phyloP scores from a whole-genome alignment of 352 stramenopile genomes.

The Saprolegnia parasitica region DNA sequence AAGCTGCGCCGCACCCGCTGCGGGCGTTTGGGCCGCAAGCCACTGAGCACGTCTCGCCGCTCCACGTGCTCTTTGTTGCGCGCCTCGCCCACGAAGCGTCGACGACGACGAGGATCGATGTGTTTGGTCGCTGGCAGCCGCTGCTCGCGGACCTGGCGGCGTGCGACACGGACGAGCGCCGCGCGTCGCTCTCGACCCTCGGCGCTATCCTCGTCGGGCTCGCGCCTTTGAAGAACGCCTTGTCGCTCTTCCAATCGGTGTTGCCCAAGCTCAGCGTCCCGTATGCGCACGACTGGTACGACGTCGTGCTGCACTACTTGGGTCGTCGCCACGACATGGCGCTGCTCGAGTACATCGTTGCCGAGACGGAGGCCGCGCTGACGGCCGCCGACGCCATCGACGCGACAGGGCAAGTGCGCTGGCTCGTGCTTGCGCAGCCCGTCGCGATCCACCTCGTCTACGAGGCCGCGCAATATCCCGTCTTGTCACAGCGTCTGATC shows the following conservation, averaged over 20 bases:
- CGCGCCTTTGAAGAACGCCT: constrained; percentile 35
- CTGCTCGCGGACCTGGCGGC: constrained; percentile 2
- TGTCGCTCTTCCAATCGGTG: constrained; percentile 44
- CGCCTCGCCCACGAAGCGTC: not conserved
- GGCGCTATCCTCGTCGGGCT: constrained; percentile 50
- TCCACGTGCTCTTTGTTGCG: constrained; percentile 17
- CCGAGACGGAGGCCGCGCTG: not conserved
- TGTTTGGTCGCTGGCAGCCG: constrained; percentile 6
- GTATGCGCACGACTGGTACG: constrained; percentile 50
- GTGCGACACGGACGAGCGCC: constrained; percentile 44
- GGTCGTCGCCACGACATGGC: not conserved
- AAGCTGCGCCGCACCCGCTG: not conserved
- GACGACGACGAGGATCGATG: not conserved
- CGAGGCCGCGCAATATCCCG: not conserved
- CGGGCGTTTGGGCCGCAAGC: constrained; percentile 20
- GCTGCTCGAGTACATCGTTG: constrained; percentile 28
- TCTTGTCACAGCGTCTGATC: not conserved
- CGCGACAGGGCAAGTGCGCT: constrained; percentile 57
- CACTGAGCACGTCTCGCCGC: constrained; percentile 7
- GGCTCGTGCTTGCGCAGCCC: constrained; percentile 53
- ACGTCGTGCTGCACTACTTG: constrained; percentile 46
- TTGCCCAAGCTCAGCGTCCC: constrained; percentile 54
- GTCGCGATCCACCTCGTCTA: constrained; percentile 42
- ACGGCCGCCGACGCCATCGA: not conserved
- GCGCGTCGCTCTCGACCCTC: constrained; percentile 50